Conservation (phyloP, 1,139 yeast genomes). For the Nematodospora anomalae region DNA sequence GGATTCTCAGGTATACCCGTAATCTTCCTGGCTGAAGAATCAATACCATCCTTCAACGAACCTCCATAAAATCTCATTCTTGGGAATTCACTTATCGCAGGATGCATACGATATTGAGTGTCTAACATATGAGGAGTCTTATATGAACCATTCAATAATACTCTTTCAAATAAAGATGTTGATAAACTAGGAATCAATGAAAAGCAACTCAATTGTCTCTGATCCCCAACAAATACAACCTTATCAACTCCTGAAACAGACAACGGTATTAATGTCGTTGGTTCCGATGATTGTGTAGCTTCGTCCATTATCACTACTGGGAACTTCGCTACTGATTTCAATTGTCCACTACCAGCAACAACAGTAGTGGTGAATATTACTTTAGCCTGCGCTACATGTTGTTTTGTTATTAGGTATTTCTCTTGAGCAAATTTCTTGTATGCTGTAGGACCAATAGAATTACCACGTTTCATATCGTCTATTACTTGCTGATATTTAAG, state of each 20-base stretch:
- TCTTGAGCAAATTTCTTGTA: constrained; percentile 52
- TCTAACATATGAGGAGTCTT: constrained; percentile 65
- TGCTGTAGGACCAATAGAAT: constrained; percentile 28
- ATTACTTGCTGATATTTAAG: constrained; percentile 40
- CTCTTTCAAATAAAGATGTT: constrained; percentile 59
- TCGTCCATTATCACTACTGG: constrained; percentile 68
- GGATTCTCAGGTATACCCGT: constrained; percentile 45
- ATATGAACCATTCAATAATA: constrained; percentile 55
- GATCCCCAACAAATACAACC: constrained; percentile 74
- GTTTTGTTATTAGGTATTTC: constrained; percentile 27
- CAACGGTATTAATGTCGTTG: constrained; percentile 66
- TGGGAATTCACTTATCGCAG: constrained; percentile 63
- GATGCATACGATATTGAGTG: constrained; percentile 76
- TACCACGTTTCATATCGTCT: constrained; percentile 37
- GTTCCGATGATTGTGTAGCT: constrained; percentile 71
- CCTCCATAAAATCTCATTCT: constrained; percentile 56
- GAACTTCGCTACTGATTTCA: constrained; percentile 53
- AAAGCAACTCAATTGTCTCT: constrained; percentile 63
- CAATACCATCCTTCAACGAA: constrained; percentile 59
- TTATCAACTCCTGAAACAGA: constrained; percentile 67
- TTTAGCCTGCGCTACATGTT: constrained; percentile 56
- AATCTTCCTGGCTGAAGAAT: constrained; percentile 45
- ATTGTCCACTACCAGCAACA: constrained; percentile 65
- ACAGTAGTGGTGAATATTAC: constrained; percentile 73
- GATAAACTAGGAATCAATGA: constrained; percentile 63